Evolutionary conservation across 768 basidiomycete species (phyloP).

Genomic region (Russula olivacea): DNA sequence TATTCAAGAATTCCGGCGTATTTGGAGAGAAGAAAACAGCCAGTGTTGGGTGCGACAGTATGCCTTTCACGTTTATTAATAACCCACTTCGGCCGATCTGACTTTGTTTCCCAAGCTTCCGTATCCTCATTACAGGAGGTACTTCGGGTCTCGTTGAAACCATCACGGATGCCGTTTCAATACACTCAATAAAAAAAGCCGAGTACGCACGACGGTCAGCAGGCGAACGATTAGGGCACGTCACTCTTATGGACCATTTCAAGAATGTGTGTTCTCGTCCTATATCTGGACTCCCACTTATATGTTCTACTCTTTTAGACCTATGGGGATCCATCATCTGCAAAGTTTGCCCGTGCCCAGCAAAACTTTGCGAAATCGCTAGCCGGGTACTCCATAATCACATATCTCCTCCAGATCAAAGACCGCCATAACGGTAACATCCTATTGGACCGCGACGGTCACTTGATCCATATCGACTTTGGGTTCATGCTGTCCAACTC

Average conservation of each 20-base stretch:
- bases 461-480: slow-evolving; percentile 95
- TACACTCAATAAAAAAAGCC: slow-evolving; percentile 99
- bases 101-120: slow-evolving; percentile 57
- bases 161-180: slow-evolving; percentile 95
- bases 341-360: slow-evolving; percentile 86
- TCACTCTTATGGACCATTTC: slow-evolving; percentile 90
- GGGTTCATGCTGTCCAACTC: slow-evolving; percentile 97
- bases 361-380: slow-evolving; percentile 92
- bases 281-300: not conserved
- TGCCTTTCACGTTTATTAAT: slow-evolving; percentile 11
- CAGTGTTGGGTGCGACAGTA: slow-evolving; percentile 93
- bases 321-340: slow-evolving; percentile 83
- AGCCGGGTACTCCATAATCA: slow-evolving; percentile 94
- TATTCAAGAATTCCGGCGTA: slow-evolving; percentile 85
- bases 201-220: slow-evolving; percentile 89
- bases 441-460: slow-evolving; percentile 89
- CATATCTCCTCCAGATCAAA: slow-evolving; percentile 96
- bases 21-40: slow-evolving; percentile 93
- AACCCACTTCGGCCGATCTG: not conserved
- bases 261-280: slow-evolving; percentile 50
- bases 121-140: slow-evolving; percentile 91
- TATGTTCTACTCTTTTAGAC: slow-evolving; percentile 44
- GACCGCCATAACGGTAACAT: slow-evolving; percentile 99
- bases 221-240: slow-evolving; percentile 75
- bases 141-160: slow-evolving; percentile 95